These are phyloP conservation scores for Diaporthe citrichinensis DNA, from an alignment of 2,329 filamentous ascomycete species.

Conservation along the genomic window DNA sequence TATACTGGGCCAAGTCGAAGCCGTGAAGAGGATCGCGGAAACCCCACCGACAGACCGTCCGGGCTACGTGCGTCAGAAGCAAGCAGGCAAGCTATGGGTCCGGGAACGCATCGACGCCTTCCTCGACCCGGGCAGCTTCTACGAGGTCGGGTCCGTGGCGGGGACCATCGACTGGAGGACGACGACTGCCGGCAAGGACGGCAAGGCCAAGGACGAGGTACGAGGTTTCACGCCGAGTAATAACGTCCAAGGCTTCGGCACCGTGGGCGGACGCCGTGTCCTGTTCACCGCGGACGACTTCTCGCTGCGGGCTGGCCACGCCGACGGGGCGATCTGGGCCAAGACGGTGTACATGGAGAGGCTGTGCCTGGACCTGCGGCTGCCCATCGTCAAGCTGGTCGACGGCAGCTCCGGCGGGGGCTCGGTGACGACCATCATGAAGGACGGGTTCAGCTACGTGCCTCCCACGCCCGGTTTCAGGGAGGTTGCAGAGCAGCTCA, in stretches of 20 bases:
- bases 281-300: conserved; percentile 77
- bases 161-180: conserved; percentile 72
- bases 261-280: conserved; percentile 65
- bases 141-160: conserved; percentile 72
- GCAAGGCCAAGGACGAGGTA: conserved; percentile 64
- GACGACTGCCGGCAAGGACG: conserved; percentile 56
- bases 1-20: conserved; percentile 68
- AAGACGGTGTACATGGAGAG: conserved; percentile 76
- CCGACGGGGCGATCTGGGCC: conserved; percentile 69
- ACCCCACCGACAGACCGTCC: conserved; percentile 67
- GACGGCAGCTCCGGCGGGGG: conserved; percentile 76
- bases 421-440: conserved; percentile 71
- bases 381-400: conserved; percentile 75
- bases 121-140: conserved; percentile 69
- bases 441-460: conserved; percentile 70
- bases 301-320: conserved; percentile 73
- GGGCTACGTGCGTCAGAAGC: conserved; percentile 74
- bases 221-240: conserved; percentile 70
- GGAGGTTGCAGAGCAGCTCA: conserved; percentile 69
- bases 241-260: conserved; percentile 73
- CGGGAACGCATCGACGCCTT: conserved; percentile 71
- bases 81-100: conserved; percentile 76
- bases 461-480: conserved; percentile 69
- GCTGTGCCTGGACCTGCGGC: conserved; percentile 66
- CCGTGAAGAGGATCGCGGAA: conserved; percentile 65